These are phyloP conservation scores for Rhododendron molle DNA, from an alignment of 148 eudicot species.

Conservation along the genomic window DNA sequence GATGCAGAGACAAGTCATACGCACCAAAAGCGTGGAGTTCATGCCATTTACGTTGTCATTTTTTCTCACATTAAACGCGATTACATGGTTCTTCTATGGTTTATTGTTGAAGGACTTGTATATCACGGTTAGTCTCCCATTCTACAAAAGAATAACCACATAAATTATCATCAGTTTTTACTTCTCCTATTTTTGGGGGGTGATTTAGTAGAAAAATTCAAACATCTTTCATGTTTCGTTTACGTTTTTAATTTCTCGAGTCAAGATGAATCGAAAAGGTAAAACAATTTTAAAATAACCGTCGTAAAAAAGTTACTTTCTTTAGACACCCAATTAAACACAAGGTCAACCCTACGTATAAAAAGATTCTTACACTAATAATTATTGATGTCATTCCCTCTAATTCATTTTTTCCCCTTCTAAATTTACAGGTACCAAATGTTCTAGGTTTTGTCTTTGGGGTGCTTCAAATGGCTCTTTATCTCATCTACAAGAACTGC, in stretches of 20 bases:
- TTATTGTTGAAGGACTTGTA: conserved; percentile 44
- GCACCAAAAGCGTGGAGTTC: conserved; percentile 75
- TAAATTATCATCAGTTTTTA: background rate
- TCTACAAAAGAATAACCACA: background rate
- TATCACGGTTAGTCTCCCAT: conserved; percentile 34
- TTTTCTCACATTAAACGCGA: conserved; percentile 58
- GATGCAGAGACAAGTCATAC: conserved; percentile 65
- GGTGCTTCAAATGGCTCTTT: conserved; percentile 24
- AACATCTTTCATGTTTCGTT: background rate
- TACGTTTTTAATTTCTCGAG: background rate
- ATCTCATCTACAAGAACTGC: conserved; percentile 8
- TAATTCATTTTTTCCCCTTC: background rate
- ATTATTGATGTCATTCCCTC: background rate
- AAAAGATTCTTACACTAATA: background rate
- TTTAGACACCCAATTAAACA: background rate
- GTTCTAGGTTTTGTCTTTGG: conserved; percentile 22
- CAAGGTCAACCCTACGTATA: background rate
- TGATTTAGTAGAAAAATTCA: background rate
- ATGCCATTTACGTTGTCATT: conserved; percentile 75
- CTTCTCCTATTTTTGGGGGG: background rate
- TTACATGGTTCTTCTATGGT: conserved; percentile 75
- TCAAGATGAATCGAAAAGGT: background rate
- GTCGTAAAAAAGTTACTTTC: background rate
- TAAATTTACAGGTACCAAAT: conserved; percentile 12
- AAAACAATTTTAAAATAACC: too few species aligned